A percentile compares a stretch with the other conserved stretches of the same genome.
Conservation (phyloP, 2,329 filamentous ascomycete species). For the Fusarium multiceps region DNA sequence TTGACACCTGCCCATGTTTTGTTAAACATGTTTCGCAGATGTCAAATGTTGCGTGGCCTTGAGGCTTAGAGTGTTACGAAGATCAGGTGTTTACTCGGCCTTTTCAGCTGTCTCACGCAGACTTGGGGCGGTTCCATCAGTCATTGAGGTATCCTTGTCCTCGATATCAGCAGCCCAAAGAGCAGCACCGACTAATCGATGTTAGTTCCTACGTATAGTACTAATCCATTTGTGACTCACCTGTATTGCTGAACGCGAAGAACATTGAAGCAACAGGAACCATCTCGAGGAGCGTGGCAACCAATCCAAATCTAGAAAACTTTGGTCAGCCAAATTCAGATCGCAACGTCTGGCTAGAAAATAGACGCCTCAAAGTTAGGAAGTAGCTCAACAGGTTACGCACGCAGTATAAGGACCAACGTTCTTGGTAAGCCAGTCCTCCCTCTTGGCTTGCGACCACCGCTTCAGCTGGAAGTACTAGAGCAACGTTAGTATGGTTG, state of each 20-base stretch:
- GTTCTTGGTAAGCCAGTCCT: slow-evolving; percentile 76
- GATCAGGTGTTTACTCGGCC: slow-evolving; percentile 53
- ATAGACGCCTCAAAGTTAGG: background rate
- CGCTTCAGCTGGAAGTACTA: slow-evolving; percentile 93
- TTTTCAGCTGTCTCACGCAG: slow-evolving; percentile 63
- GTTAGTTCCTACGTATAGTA: slow-evolving; percentile 17
- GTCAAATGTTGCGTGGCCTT: slow-evolving; percentile 7
- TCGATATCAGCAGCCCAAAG: slow-evolving; percentile 95
- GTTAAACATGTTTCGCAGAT: slow-evolving; percentile 10
- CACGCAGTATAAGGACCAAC: slow-evolving; percentile 84
- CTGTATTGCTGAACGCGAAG: slow-evolving; percentile 89
- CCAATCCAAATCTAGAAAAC: slow-evolving; percentile 73
- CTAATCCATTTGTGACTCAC: slow-evolving; percentile 51
- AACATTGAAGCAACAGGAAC: slow-evolving; percentile 84
- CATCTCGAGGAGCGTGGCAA: slow-evolving; percentile 85
- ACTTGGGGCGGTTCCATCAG: slow-evolving; percentile 61
- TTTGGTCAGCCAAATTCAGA: slow-evolving; percentile 20
- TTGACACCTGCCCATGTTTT: background rate
- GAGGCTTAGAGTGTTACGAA: background rate
- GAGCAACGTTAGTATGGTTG: slow-evolving; percentile 6
- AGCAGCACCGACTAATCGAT: slow-evolving; percentile 78
- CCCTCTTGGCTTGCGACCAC: slow-evolving; percentile 74
- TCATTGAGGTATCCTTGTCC: slow-evolving; percentile 61
- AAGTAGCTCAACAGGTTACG: slow-evolving; percentile 49
- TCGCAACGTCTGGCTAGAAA: slow-evolving; percentile 5